phyloP scores from a whole-genome alignment of 2,329 filamentous ascomycete genomes.

The Zasmidium citrigriseum region DNA sequence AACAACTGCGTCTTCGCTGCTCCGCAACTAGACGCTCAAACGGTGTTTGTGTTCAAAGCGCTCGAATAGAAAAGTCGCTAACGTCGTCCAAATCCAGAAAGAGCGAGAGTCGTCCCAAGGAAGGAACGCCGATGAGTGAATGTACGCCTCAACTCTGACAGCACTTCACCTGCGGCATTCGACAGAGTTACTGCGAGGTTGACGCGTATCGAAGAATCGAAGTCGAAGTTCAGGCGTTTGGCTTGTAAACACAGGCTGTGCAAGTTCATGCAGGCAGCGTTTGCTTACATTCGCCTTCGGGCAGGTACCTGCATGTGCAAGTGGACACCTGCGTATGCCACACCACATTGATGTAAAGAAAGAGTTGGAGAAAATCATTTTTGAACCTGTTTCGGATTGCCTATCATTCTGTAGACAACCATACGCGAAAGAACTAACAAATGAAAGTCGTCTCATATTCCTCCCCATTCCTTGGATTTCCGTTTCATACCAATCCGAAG shows the following conservation, averaged over 20 bases:
- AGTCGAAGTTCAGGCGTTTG: no score
- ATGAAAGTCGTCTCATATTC: constrained; percentile 24
- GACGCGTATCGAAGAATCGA: no score
- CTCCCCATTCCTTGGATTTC: constrained; percentile 11
- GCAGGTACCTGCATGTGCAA: neutral
- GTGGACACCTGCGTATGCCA: no score
- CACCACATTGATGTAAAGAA: neutral
- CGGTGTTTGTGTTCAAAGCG: no score
- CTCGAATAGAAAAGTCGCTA: no score
- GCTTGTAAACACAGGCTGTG: neutral
- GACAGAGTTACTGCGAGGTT: no score
- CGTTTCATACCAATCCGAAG: constrained; percentile 17
- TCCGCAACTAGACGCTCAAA: no score
- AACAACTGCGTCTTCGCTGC: no score
- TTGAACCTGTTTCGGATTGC: constrained; percentile 20
- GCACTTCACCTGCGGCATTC: no score
- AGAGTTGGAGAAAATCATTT: neutral
- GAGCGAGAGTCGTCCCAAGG: neutral
- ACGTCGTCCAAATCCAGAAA: no score
- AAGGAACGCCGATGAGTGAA: neutral
- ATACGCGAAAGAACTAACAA: constrained; percentile 23
- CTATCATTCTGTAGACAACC: constrained; percentile 20
- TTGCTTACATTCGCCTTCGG: neutral
- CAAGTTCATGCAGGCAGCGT: neutral
- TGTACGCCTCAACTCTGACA: no score